Evolutionary conservation across 2,329 filamentous ascomycete genomes (phyloP), one percentile per base, ranked within the genome.

Genomic region (Aureobasidium sp.): DNA sequence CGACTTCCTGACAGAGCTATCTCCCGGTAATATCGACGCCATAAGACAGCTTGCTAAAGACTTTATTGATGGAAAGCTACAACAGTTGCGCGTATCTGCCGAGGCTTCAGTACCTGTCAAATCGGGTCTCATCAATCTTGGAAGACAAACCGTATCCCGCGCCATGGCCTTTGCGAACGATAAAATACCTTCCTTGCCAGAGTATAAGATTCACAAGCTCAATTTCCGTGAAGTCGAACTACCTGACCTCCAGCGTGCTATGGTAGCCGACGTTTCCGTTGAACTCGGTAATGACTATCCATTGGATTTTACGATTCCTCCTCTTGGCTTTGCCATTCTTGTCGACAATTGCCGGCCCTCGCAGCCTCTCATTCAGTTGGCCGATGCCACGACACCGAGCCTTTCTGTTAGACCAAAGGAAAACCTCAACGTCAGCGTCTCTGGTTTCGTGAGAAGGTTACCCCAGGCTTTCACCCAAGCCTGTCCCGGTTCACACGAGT

Each of bases 11-110:
- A 83, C 88, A 45, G 86, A 94, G 64, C 75, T 97, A 42, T 78
- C 82, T 40, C 88, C 91, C 29, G 92, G 91, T 33, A 84, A 91
- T 68, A 78, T 90, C 15, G 85, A 91, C 60, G 87, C 86, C 6
- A 85, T 97, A 67, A 86, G 90, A 63, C 82, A 82, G 63, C 82
- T 97, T 65, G 91, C 90, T 50, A 91, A 94, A 72, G 89, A 96
- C 73, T 97, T 91, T 86, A 77, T 99, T 64, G 85, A 89, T 60
- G 91, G 92, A 42, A 86, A 85, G 60, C 78, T 97, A 62, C 82
- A 85, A 12, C 79, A 82, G 62, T 76, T 99, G 62, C 84, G 82
- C 64, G 78, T 97, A 15, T 81, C 86, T 60, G 93, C 88, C 47
- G 88, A 87, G 69, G 87, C 90, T 29, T 78, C 86, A 42, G 79